Evolutionary conservation across 2,329 filamentous ascomycete genomes (phyloP), one percentile per base, ranked within the genome.

Genomic region (Clarireedia hainanense): DNA sequence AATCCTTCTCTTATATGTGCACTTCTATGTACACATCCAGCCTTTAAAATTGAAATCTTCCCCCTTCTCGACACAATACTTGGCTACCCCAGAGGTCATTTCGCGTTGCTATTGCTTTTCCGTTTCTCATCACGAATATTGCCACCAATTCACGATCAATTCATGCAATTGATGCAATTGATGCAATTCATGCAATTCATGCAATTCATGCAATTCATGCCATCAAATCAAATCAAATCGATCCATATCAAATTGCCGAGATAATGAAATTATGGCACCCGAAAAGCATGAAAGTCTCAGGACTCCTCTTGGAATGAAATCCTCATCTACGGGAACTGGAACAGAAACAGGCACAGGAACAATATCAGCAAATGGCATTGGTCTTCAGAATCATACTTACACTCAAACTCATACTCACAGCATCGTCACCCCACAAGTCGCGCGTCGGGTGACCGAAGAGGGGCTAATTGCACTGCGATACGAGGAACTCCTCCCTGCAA

Each of bases 401-500:
- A 12, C 30, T 14, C 47, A 15, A n/a, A 23, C 17, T 30, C 34
- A 37, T 23, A 2, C 14, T 37, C n/a, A 37, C 9, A 34, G 37
- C 42, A 43, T 39, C 26, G 24, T 12, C 36, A 47, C 52, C 45
- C 46, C 54, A 47, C 30, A 52, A 52, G 34, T 26, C 26, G 51
- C 42, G 7, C 47, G 57, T 10, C 56, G 60, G 27, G 55, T 57
- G 17, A 47, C 50, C 24, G 61, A 64, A 42, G 50, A 65, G 42
- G 61, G 58, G 9, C 50, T 84, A 62, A 74, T 84, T 57, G 76
- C 76, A 48, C 65, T 85, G 55, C 78, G 80, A 57, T 85, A 85
- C 71, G 82, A 85, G 65, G 76, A 84, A 68, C 81, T 79, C 37
- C 71, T 76, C 50, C 75, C 79, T 63, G 78, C 78, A 48, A 76